A percentile compares a stretch with the other conserved stretches of the same genome.
phyloP scores from a whole-genome alignment of 345 rosid genomes.

The Eucalyptus fibrosa region DNA sequence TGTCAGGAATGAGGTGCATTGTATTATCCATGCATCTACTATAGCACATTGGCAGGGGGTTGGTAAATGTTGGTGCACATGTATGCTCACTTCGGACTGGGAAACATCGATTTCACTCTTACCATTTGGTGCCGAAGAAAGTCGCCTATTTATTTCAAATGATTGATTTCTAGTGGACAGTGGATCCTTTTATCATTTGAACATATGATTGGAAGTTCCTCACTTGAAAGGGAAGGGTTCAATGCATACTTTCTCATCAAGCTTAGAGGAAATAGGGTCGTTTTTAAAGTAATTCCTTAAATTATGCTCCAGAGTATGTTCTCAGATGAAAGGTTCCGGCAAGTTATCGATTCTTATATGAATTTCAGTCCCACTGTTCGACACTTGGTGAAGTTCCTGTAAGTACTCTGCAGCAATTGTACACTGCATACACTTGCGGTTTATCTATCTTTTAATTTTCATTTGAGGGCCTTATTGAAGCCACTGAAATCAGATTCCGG shows the following conservation, averaged over 20 bases:
- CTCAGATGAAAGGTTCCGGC: conserved; percentile 63
- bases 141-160: not conserved
- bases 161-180: not conserved
- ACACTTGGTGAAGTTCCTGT: conserved; percentile 65
- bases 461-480: not conserved
- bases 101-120: not conserved
- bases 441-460: not conserved
- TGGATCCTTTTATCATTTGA: not conserved
- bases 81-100: not conserved
- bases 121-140: not conserved
- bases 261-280: not conserved
- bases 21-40: not conserved
- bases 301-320: conserved; percentile 33
- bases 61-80: not conserved
- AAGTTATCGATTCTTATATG: conserved; percentile 26
- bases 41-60: not conserved
- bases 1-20: not conserved
- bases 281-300: not conserved
- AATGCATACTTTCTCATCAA: not conserved
- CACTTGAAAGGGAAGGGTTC: not conserved
- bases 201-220: not conserved
- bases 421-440: not conserved
- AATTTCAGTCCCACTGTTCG: conserved; percentile 38
- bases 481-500: conserved; percentile 39
- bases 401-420: conserved; percentile 18